These are phyloP conservation scores for Candida gorgasii DNA, from an alignment of 805 yeast genomes.

Conservation along the genomic window DNA sequence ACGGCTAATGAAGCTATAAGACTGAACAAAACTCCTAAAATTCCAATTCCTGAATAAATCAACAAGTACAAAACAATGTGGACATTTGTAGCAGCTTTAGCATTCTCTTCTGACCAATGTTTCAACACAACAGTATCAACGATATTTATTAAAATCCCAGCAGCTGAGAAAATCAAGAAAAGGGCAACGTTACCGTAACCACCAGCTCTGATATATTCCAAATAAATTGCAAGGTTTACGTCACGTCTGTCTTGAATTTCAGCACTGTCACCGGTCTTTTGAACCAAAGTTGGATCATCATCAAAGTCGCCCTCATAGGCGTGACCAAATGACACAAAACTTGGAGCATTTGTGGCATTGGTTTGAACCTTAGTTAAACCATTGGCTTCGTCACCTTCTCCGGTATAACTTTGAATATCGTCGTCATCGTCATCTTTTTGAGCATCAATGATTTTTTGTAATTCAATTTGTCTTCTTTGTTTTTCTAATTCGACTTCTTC, in stretches of 20 bases:
- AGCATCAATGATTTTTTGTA: background rate
- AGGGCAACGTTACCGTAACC: slow-evolving; percentile 26
- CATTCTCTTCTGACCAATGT: slow-evolving; percentile 37
- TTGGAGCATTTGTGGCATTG: slow-evolving; percentile 21
- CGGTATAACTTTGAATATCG: background rate
- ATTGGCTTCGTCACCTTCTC: slow-evolving; percentile 11
- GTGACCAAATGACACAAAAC: slow-evolving; percentile 37
- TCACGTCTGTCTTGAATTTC: slow-evolving; percentile 33
- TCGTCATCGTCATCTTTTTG: slow-evolving; percentile 16
- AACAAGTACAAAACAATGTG: slow-evolving; percentile 25
- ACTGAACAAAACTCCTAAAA: slow-evolving; percentile 26
- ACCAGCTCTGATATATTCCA: slow-evolving; percentile 34
- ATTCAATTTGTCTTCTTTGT: slow-evolving; percentile 7
- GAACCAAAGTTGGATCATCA: slow-evolving; percentile 13
- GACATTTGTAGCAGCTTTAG: slow-evolving; percentile 25
- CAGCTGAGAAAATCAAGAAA: slow-evolving; percentile 23
- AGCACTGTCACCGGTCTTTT: slow-evolving; percentile 21
- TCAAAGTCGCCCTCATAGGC: slow-evolving; percentile 31
- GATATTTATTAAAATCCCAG: slow-evolving; percentile 21
- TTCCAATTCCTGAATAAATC: slow-evolving; percentile 29
- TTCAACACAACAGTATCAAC: slow-evolving; percentile 32
- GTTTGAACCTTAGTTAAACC: slow-evolving; percentile 8
- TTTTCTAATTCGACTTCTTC: slow-evolving; percentile 18
- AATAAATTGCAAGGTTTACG: slow-evolving; percentile 29
- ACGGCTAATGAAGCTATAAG: slow-evolving; percentile 30